Evolutionary conservation across 2,329 filamentous ascomycete genomes (phyloP), one percentile per base, ranked within the genome.

Genomic region (Fusarium floridanum): DNA sequence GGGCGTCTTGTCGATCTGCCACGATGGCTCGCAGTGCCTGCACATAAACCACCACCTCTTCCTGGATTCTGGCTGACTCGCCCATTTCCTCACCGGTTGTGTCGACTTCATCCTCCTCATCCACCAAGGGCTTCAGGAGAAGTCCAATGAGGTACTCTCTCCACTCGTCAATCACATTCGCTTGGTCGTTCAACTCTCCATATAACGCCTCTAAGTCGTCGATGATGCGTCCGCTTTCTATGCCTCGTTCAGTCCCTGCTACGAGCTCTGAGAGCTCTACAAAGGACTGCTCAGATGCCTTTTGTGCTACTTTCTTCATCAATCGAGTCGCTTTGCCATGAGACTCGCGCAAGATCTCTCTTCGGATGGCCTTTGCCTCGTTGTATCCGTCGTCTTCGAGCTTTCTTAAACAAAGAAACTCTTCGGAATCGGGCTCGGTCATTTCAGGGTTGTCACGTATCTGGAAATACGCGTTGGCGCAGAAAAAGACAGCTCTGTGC

Each of bases 1-100:
- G 86, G 32, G 91, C 90, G 72, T 93, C 91, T 72, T 93, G 91
- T 14, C 96, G 91, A 82, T 98, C 95, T 8, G 94, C 92, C 66
- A 97, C 89, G 57, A 93, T 87, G 0, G 93, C 91, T 68, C 94
- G 89, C 32, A 98, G 86, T 10, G 90, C 91, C 80, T 95, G 91
- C 67, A 97, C 93, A 79, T 97, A 97, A 8, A 94, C 94, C 82
- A 96, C 94, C 48, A 98, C 89, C 80, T 97, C 91, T 71, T 98
- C 96, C 83, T 98, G 96, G 55, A 92, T 89, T 81, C 94, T 94
- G 0, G 95, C 94, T 0, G 96, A 97, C 36, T 94, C 90, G 75
- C 95, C 93, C 72, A 98, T 97, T 81, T 98, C 97, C 68, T 98
- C 93, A 27, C 97, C 97, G 12, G 95, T 96, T 3, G 91, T 89